Percentiles rank a stretch among this genome's conserved stretches.
Conservation (phyloP, 2,329 filamentous ascomycete genomes). For the Fusarium sulawesiense region DNA sequence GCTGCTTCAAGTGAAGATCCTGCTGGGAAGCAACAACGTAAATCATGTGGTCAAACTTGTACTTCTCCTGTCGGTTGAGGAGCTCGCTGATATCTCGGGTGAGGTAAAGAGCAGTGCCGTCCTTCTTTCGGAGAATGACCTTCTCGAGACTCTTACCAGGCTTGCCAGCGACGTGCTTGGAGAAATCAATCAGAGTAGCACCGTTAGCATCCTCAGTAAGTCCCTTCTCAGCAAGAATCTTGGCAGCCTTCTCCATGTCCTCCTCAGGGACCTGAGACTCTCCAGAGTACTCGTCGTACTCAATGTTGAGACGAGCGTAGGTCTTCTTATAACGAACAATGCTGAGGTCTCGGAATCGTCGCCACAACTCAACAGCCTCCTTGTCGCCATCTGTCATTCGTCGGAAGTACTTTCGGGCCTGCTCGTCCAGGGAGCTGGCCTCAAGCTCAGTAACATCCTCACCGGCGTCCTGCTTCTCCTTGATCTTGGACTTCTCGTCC, state of each 20-base stretch:
- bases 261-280: conserved; percentile 78
- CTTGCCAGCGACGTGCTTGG: conserved; percentile 73
- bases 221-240: conserved; percentile 70
- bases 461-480: conserved; percentile 65
- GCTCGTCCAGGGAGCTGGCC: conserved; percentile 74
- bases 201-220: conserved; percentile 78
- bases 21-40: conserved; percentile 81
- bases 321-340: conserved; percentile 75
- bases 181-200: conserved; percentile 78
- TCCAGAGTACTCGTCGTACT: conserved; percentile 76
- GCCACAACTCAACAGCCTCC: conserved; percentile 70
- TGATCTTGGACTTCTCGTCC: conserved; percentile 74
- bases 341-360: conserved; percentile 73
- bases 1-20: conserved; percentile 77
- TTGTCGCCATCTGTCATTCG: conserved; percentile 76
- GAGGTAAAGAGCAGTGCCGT: conserved; percentile 81
- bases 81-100: conserved; percentile 83
- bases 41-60: conserved; percentile 81
- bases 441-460: conserved; percentile 62
- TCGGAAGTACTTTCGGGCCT: conserved; percentile 78
- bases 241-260: conserved; percentile 72
- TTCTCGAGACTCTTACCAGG: conserved; percentile 76
- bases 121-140: conserved; percentile 77
- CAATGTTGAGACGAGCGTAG: conserved; percentile 76
- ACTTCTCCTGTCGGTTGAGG: conserved; percentile 70